Evolutionary conservation across 2,329 filamentous ascomycete species (phyloP).

Genomic region (Ophiostoma sp.): DNA sequence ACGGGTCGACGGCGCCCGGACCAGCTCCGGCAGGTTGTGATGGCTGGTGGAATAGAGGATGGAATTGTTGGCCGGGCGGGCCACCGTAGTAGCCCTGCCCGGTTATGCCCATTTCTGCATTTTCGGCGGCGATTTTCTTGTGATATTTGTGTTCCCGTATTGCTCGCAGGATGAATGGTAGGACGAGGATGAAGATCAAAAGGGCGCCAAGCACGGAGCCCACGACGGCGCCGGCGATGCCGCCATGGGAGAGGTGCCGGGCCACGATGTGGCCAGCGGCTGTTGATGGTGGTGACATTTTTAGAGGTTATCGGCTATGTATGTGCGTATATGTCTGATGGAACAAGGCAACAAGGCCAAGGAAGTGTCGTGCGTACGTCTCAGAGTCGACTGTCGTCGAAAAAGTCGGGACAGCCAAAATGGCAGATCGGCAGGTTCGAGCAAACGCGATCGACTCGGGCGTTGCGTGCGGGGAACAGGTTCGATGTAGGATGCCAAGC

Average conservation of each 20-base stretch:
- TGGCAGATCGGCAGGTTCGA: not conserved
- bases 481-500: slow-evolving; percentile 7
- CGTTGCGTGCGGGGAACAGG: not conserved
- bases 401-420: not conserved
- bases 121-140: slow-evolving; percentile 31
- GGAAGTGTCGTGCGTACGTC: not conserved
- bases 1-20: not conserved
- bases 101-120: slow-evolving; percentile 37
- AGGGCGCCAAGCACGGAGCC: slow-evolving; percentile 37
- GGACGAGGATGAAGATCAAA: slow-evolving; percentile 37
- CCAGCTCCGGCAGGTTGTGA: not conserved
- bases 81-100: slow-evolving; percentile 26
- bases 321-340: not conserved
- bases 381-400: not conserved
- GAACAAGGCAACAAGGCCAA: not conserved
- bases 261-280: slow-evolving; percentile 19
- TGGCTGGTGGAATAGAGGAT: slow-evolving; percentile 6
- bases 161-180: slow-evolving; percentile 39
- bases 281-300: slow-evolving; percentile 26
- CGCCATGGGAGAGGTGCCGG: slow-evolving; percentile 35
- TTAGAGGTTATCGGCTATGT: not conserved
- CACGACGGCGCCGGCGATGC: slow-evolving; percentile 40
- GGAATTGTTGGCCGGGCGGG: slow-evolving; percentile 12
- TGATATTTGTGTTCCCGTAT: slow-evolving; percentile 31
- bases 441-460: slow-evolving; percentile 1